Evolutionary conservation across 345 rosid species (phyloP), one percentile per base, ranked within the genome.

Genomic region (Rhizophora apiculata): DNA sequence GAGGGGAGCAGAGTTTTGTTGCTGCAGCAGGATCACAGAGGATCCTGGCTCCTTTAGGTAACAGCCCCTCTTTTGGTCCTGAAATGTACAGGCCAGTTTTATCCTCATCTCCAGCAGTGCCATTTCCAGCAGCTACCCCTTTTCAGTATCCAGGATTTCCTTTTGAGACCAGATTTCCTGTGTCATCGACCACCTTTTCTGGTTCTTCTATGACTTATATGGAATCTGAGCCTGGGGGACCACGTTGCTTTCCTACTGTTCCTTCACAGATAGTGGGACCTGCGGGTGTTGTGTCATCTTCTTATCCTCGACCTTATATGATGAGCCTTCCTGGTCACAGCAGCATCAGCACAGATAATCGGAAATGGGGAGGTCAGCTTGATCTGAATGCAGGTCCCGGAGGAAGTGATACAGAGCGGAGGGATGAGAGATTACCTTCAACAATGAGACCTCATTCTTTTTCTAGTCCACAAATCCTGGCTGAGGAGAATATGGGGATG

Each of bases 351-450:
- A 20, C 72, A 37, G 92, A 84, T 53, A 80, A 79, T 63, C 83
- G 82, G 73, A 91, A 87, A 76, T 88, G 95, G 96, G 86, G 70
- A 66, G 81, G 91, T 65, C 91, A 84, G 60, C 81, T 94, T 55
- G 98, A 94, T 74, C 82, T 94, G 32, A 94, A 94, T 74, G 77
- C 95, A 0, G 98, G 98, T 37, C 98, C 98, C 18, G 84, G 82
- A 67, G 89, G 82, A 18, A 79, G 77, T 2, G 97, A 93, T 6
- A 52, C 72, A 13, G 98, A 89, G 61, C 85, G 84, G 46, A 86
- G 89, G 81, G 94, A 88, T n/a, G 98, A 88, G 70, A 58, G 78
- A 8, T 48, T 83, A 5, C 16, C 89, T 31, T 73, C 78, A 75
- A 72, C 73, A 16, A 71, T 78, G 8, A 85, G 93, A 74, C 93